Evolutionary conservation across 23 red algal species (phyloP).

Genomic region (Gracilaria domingensis): DNA sequence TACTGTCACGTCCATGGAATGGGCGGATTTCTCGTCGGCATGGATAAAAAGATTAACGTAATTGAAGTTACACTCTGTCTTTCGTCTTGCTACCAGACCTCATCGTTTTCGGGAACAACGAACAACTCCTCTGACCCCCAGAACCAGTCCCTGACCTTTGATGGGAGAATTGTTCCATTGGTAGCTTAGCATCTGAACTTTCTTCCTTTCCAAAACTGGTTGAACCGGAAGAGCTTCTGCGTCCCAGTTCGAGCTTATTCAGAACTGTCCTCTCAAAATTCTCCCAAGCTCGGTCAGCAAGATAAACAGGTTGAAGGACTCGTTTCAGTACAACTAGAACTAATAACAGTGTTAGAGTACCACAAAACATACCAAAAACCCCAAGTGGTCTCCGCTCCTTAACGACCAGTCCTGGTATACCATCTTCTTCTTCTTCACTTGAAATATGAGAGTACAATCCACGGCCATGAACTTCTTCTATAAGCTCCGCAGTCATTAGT

Average conservation of each 20-base stretch:
- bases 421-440: neutral
- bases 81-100: conserved; percentile 1
- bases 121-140: neutral
- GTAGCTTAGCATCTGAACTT: neutral
- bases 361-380: neutral
- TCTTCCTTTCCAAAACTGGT: neutral
- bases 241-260: neutral
- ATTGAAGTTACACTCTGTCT: neutral
- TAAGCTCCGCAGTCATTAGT: conserved; percentile 11
- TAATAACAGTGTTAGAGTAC: neutral
- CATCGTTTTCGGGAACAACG: neutral
- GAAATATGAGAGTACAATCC: conserved; percentile 12
- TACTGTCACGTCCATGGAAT: no score
- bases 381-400: neutral
- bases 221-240: neutral
- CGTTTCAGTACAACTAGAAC: neutral
- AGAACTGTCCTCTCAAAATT: conserved; percentile 6
- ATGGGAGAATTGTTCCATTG: neutral
- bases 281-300: conserved; percentile 15
- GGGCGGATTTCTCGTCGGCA: neutral
- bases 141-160: neutral
- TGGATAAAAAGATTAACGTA: neutral
- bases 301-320: conserved; percentile 7
- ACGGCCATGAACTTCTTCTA: conserved; percentile 12
- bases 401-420: conserved; percentile 2